phyloP scores from a whole-genome alignment of 2,329 filamentous ascomycete genomes.

The Neofusicoccum laricinum region DNA sequence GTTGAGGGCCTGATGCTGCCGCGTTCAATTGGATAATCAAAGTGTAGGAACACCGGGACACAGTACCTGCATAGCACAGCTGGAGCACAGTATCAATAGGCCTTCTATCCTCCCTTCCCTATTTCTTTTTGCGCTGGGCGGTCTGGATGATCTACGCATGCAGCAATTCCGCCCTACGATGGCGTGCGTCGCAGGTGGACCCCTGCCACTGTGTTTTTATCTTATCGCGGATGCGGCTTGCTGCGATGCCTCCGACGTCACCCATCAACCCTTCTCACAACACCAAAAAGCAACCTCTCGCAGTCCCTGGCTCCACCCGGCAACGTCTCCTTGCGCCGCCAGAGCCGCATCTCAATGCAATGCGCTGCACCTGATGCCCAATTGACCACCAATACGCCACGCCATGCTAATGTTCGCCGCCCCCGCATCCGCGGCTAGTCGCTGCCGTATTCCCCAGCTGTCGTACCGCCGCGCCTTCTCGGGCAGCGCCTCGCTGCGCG shows the following conservation, averaged over 20 bases:
- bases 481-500: constrained; percentile 21
- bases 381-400: background rate
- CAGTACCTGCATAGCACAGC: background rate
- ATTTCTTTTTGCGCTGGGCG: background rate
- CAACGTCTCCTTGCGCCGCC: background rate
- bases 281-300: constrained; percentile 7
- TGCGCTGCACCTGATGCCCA: background rate
- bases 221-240: background rate
- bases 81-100: background rate
- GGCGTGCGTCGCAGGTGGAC: background rate
- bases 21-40: background rate
- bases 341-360: background rate
- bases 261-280: background rate
- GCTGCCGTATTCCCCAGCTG: background rate
- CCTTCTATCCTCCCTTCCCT: background rate
- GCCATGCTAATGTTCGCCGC: background rate
- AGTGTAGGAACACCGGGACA: background rate
- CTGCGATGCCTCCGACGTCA: background rate
- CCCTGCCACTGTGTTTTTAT: constrained; percentile 1
- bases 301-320: background rate
- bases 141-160: constrained; percentile 4
- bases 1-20: background rate
- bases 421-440: background rate
- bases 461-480: constrained; percentile 1
- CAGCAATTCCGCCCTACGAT: constrained; percentile 13